Evolutionary conservation across 23 red algal genomes (phyloP).

Genomic region (Cyanidioschyzon merolae): DNA sequence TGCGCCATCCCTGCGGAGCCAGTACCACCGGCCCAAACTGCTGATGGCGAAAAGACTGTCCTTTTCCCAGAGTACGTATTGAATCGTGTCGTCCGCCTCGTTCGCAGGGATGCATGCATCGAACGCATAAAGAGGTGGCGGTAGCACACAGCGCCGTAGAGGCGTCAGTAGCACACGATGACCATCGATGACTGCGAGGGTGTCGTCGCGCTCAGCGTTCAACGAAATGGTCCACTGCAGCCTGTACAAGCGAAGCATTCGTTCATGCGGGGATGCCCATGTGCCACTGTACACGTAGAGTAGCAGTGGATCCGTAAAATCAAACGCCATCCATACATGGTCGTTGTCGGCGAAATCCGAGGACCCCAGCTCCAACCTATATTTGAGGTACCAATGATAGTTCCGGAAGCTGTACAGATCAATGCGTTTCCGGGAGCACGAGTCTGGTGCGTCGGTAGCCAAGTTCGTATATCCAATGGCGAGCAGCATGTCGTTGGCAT

Average conservation of each 20-base stretch:
- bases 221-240: not conserved
- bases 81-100: not conserved
- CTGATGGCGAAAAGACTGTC: not conserved
- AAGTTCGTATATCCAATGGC: not conserved
- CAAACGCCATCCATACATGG: not conserved
- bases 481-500: not conserved
- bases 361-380: not conserved
- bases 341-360: not conserved
- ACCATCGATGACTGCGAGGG: slow-evolving; percentile 2
- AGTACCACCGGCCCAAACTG: not conserved
- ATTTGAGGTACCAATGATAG: slow-evolving; percentile 12
- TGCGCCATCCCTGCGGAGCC: not conserved
- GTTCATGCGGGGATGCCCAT: not conserved
- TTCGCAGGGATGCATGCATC: not conserved
- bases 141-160: not conserved
- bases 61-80: not conserved
- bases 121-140: not conserved
- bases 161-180: not conserved
- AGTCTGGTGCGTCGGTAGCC: not conserved
- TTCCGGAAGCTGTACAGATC: slow-evolving; percentile 6
- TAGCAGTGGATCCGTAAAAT: not conserved
- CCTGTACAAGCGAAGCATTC: not conserved
- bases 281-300: not conserved
- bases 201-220: not conserved
- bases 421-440: not conserved